Evolutionary conservation across 2,329 filamentous ascomycete species (phyloP), one percentile per base, ranked within the genome.

Genomic region (Calonectria hongkongensis): DNA sequence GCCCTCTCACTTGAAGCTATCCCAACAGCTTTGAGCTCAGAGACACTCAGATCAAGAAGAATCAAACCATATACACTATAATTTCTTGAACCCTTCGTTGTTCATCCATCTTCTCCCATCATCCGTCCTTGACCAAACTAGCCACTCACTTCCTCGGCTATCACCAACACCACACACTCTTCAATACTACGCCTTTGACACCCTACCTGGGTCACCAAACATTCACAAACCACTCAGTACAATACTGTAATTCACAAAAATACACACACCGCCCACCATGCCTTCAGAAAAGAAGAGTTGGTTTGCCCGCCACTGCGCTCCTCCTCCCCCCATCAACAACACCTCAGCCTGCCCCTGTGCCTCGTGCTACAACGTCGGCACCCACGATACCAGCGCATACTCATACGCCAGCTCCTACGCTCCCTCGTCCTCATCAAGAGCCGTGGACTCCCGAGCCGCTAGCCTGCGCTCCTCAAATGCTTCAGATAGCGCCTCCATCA

Each of bases 251-350:
- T 36, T 36, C 50, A 63, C 21, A 33, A 27, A 47, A 64, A 25
- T 51, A 51, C 15, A 51, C 15, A 58, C 15, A 43, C 39, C 41
- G 68, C 66, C 76, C 79, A 58, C 18, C 58, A 83, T 83, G 82
- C 76, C 82, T 73, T 84, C 82, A 41, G 71, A 77, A 64, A 78
- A 74, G 56, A 81, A 81, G 63, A 81, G 78, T 74, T 86, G 84
- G 84, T 85, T 85, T 72, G 81, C 83, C 62, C 84, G 84, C 73
- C 84, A 86, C 81, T 85, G 83, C 74, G 78, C 83, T 60, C 83
- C 84, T 67, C 82, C 83, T 21, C 84, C 84, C 2, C 83, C 84
- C 56, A 78, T 84, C 76, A 82, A 80, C 77, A 75, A 76, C 71
- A 78, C 77, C 41, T 78, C 83, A 4, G 74, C 79, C 25, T 86